Evolutionary conservation across 2,329 filamentous ascomycete genomes (phyloP).

Genomic region (Alternaria consortialis): DNA sequence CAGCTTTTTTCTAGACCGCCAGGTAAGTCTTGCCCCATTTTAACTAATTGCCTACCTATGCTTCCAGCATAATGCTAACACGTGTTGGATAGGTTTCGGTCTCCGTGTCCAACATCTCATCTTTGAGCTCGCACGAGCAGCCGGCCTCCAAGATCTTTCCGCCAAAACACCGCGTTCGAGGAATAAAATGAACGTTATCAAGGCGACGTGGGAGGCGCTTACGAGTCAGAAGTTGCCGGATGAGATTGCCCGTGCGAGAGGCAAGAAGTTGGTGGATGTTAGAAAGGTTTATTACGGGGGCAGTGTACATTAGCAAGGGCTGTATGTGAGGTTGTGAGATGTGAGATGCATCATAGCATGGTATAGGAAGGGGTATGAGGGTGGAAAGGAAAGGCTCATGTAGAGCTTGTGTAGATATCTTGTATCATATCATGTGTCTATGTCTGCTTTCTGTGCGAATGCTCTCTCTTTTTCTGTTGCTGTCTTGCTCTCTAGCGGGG

Average conservation of each 20-base stretch:
- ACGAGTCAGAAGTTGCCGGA: conserved; percentile 86
- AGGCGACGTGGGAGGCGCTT: conserved; percentile 85
- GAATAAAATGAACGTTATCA: conserved; percentile 98
- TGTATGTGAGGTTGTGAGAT: too few species aligned
- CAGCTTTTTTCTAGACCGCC: conserved; percentile 84
- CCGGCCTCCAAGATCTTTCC: conserved; percentile 86
- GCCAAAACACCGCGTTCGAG: conserved; percentile 83
- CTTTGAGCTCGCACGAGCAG: conserved; percentile 90
- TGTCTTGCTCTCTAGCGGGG: background rate
- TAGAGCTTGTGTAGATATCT: conserved; percentile 6
- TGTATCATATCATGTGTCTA: conserved; percentile 6
- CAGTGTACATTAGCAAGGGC: conserved; percentile 46
- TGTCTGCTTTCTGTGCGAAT: background rate
- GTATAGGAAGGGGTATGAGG: background rate
- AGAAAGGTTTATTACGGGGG: conserved; percentile 97
- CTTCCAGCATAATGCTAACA: background rate
- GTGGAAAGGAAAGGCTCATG: background rate
- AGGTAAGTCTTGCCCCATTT: conserved; percentile 66
- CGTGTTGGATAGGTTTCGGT: conserved; percentile 75
- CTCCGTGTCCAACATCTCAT: conserved; percentile 90
- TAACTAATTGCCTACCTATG: background rate
- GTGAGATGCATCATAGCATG: conserved; percentile 24
- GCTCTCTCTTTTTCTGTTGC: background rate
- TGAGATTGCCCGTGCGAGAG: conserved; percentile 85
- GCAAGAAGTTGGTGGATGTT: conserved; percentile 95